Evolutionary conservation across 202 grass and related monocot species (phyloP), one percentile per base, ranked within the genome.

Genomic region (Cymbopogon flexuosus): DNA sequence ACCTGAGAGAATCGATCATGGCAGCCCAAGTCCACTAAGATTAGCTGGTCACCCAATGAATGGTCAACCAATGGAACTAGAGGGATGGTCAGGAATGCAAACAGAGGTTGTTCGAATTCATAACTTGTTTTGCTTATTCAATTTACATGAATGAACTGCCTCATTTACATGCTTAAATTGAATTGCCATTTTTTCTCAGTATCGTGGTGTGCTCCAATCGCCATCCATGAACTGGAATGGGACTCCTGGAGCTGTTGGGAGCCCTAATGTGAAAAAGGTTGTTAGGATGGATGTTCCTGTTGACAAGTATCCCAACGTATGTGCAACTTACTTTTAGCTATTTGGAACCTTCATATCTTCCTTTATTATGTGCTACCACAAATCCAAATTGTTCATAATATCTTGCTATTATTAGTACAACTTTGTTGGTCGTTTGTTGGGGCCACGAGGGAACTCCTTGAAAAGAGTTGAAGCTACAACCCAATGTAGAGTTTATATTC

Each of bases 381-480:
- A 83, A 77, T 77, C 31, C 78, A 70, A 64, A 77, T 75, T 68
- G 11, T 90, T 62, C 10, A 51, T 65, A 73, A 76, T 67, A 3
- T 85, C 68, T 70, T 70, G 16, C 81, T 85, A 74, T 86, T 45
- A 47, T 77, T 74, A 98, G 96, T 98, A 68, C 86, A 98, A 98
- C 52, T 98, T 98, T 87, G 96, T 98, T 81, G 96, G 96, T 30
- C 92, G 96, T 73, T 89, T 98, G 73, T 84, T 98, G 88, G 96
- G 96, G 43, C 96, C 96, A 33, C 92, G 96, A 82, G 96, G 96
- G 57, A 98, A 95, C 75, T 98, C 96, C 21, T 85, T 98, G 86
- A 98, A 98, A 92, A 92, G 95, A 89, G 95, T 98, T 83, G 95
- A 98, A 87, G 86, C 84, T 72, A 84, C 92, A 35, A 98, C 95